phyloP scores from a whole-genome alignment of 257 asterid species.

The Ocimum tenuiflorum region DNA sequence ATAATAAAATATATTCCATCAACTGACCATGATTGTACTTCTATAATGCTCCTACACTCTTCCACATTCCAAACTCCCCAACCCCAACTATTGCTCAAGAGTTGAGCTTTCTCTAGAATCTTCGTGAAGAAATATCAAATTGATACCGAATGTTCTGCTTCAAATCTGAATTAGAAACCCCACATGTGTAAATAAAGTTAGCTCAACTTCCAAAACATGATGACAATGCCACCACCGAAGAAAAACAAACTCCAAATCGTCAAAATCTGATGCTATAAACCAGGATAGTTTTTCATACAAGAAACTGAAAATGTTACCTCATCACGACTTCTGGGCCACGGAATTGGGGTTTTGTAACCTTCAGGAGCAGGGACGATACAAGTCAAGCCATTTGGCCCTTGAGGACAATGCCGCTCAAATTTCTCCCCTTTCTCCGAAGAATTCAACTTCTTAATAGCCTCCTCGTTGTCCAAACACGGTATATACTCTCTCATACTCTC shows the following conservation, averaged over 20 bases:
- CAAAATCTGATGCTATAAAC: neutral
- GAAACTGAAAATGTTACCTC: slow-evolving; percentile 43
- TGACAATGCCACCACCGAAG: neutral
- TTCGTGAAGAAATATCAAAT: neutral
- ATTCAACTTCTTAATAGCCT: slow-evolving; percentile 51
- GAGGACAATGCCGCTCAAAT: slow-evolving; percentile 92
- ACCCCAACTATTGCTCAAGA: neutral
- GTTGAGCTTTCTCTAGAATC: slow-evolving; percentile 8
- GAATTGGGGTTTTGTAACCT: slow-evolving; percentile 69
- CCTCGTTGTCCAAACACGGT: slow-evolving; percentile 84
- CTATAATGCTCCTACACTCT: neutral
- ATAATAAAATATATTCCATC: slow-evolving; percentile 3
- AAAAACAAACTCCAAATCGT: neutral
- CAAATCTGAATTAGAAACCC: neutral
- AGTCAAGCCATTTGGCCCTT: slow-evolving; percentile 49
- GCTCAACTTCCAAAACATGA: slow-evolving; percentile 1
- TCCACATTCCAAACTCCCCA: neutral
- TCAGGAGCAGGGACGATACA: slow-evolving; percentile 81
- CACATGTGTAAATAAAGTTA: neutral
- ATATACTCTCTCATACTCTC: slow-evolving; percentile 74
- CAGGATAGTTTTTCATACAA: neutral
- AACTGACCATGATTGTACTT: slow-evolving; percentile 17
- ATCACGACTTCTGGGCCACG: slow-evolving; percentile 93
- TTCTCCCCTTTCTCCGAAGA: slow-evolving; percentile 72
- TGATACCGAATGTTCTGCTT: neutral